These are phyloP conservation scores for Nicotiana tomentosiformis DNA, from an alignment of 257 asterid species.

Conservation along the genomic window DNA sequence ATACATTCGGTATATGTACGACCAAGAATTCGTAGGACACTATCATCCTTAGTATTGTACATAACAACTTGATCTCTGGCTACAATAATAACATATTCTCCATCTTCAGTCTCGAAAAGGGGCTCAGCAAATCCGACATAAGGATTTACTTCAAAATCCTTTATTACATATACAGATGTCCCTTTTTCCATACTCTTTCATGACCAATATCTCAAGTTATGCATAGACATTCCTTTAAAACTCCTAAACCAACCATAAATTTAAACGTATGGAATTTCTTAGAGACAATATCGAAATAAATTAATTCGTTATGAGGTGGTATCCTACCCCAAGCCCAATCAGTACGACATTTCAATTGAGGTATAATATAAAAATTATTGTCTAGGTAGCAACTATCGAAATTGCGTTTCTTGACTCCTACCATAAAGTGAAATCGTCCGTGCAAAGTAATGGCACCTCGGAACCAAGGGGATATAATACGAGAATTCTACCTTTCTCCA, in stretches of 20 bases:
- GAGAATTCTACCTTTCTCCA: not conserved
- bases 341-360: not conserved
- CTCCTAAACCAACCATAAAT: too few relatives aligned
- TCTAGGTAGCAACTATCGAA: not conserved
- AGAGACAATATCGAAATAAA: too few relatives aligned
- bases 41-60: not conserved
- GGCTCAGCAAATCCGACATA: too few relatives aligned
- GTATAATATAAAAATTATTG: not conserved
- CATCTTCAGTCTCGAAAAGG: not conserved
- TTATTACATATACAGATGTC: not conserved
- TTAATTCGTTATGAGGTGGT: not conserved
- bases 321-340: not conserved
- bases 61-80: too few relatives aligned
- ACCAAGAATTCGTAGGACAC: not conserved
- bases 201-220: not conserved
- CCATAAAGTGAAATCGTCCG: too few relatives aligned
- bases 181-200: not conserved
- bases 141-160: not conserved
- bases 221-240: too few relatives aligned
- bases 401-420: too few relatives aligned
- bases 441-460: too few relatives aligned
- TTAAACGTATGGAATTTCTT: too few relatives aligned
- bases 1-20: too few relatives aligned
- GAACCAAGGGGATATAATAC: too few relatives aligned
- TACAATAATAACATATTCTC: not conserved